Base-by-base conservation (phyloP, 2,329 filamentous ascomycete species). In the Nigrospora osmanthi region DNA sequence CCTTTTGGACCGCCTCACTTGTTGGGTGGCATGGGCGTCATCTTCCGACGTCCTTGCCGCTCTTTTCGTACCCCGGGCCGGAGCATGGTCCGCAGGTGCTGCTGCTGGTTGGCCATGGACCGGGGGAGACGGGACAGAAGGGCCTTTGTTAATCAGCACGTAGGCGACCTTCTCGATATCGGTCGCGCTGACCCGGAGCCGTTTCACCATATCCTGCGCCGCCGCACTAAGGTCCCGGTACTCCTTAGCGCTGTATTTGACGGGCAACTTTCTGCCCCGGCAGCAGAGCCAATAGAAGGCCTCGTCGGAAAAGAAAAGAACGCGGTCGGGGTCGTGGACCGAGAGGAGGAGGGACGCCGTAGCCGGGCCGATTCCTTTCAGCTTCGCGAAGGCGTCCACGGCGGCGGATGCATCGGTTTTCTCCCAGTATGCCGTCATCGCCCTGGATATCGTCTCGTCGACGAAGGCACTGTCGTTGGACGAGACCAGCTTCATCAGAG, bases 291-390 rank as follows among this genome's bases (percentile, higher is more conserved):
- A 91, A 52, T 81, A 75, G 58, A 82, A 91, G 4, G 83, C 73
- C 63, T 93, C 87, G 57, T 94, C 88, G 3, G 82, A 85, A 64
- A 91, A 91, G 70, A 91, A 91, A 2, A 86, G 75, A 40, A 82
- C 71, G 12, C 66, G 63, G 1, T 69, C 61, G 0, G 82, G 74
- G 48, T 81, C 73, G 51, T 81, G 75, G 5, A 85, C 77, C 5
- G 82, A 76, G 3, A 93, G 72, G 1, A 91, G 65, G 31, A 93
- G 74, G 1, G 85, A 87, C 1, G 85, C 87, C 1, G 87, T 91
- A 9, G 87, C 87, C 2, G 87, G 86, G 1, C 87, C 87, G 49
- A 94, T 79, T 32, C 87, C 87, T 50, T 73, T 82, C n/a, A 93
- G 68, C 45, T 71, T 71, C 1, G 71, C 72, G 11, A 90, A 68